Evolutionary conservation across 2,329 filamentous ascomycete genomes (phyloP).

Genomic region (Aspergillus fructus): DNA sequence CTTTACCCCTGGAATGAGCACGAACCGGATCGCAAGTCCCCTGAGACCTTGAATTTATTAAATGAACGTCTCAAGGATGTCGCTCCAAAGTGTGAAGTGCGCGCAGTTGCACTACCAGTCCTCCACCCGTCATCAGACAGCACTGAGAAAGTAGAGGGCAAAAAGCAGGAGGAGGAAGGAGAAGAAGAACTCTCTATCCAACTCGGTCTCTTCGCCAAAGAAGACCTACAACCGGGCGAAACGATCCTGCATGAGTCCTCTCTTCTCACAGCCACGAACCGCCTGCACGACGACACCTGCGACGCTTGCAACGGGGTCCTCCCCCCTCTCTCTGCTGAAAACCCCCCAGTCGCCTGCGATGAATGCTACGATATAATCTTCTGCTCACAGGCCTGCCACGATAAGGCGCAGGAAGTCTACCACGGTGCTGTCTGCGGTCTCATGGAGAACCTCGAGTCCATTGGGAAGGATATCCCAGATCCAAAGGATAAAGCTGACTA

Average conservation of each 20-base stretch:
- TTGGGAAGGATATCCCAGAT: slow-evolving; percentile 57
- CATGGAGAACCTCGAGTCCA: slow-evolving; percentile 52
- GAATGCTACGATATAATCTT: slow-evolving; percentile 61
- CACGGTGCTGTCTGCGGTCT: slow-evolving; percentile 60
- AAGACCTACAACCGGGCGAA: slow-evolving; percentile 75
- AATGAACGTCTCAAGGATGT: slow-evolving; percentile 68
- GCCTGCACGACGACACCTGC: slow-evolving; percentile 80
- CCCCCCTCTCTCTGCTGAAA: slow-evolving; percentile 53
- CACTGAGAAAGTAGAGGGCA: background rate
- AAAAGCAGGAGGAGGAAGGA: slow-evolving; percentile 12
- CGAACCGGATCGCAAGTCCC: slow-evolving; percentile 58
- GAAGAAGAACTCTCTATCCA: slow-evolving; percentile 59
- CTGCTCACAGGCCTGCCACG: slow-evolving; percentile 58
- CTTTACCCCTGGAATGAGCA: slow-evolving; percentile 64
- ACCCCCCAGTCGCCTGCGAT: slow-evolving; percentile 48
- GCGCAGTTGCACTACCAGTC: slow-evolving; percentile 71
- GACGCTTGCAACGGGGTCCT: slow-evolving; percentile 81
- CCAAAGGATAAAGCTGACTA: slow-evolving; percentile 59
- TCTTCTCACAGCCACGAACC: slow-evolving; percentile 83
- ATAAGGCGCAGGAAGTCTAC: slow-evolving; percentile 56
- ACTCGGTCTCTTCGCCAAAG: slow-evolving; percentile 84
- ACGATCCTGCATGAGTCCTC: slow-evolving; percentile 78
- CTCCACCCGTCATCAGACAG: slow-evolving; percentile 48
- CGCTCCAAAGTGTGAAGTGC: slow-evolving; percentile 79
- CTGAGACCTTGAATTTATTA: slow-evolving; percentile 61